These are phyloP conservation scores for Eucalyptus viminalis DNA, from an alignment of 345 rosid genomes.

Conservation along the genomic window DNA sequence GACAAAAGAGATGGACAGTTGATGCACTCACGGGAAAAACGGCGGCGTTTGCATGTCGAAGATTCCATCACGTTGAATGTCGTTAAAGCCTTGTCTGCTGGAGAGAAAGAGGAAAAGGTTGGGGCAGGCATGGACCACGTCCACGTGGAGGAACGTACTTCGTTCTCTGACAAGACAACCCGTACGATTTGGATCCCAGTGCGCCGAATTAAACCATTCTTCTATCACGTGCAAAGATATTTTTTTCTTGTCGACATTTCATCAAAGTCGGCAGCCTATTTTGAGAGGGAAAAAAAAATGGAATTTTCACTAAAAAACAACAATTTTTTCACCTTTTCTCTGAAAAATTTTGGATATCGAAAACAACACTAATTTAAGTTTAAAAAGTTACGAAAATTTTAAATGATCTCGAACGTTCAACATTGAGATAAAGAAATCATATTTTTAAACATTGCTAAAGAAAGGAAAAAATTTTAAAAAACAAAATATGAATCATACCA, in stretches of 20 bases:
- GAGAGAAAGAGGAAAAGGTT: rapidly evolving
- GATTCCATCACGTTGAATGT: not conserved
- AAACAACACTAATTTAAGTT: not conserved
- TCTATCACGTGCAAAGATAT: not conserved
- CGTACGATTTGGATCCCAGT: not conserved
- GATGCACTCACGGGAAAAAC: not conserved
- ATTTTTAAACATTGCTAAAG: not conserved
- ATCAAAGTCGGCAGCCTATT: not conserved
- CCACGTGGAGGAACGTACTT: not conserved
- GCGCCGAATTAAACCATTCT: not conserved
- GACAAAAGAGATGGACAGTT: not conserved
- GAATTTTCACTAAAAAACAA: not conserved
- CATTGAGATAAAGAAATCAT: not conserved
- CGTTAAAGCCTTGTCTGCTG: not conserved
- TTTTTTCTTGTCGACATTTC: not conserved
- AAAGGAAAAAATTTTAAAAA: not conserved
- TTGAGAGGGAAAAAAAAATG: not conserved
- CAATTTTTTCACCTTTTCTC: not conserved
- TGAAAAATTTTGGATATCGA: not conserved
- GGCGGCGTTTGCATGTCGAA: not conserved
- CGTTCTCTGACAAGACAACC: not conserved
- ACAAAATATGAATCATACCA: not conserved
- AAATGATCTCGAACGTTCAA: not conserved
- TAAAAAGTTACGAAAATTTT: not conserved
- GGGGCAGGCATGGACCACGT: not conserved